Evolutionary conservation across 2,329 filamentous ascomycete species (phyloP).

Genomic region (Fusarium siculi): DNA sequence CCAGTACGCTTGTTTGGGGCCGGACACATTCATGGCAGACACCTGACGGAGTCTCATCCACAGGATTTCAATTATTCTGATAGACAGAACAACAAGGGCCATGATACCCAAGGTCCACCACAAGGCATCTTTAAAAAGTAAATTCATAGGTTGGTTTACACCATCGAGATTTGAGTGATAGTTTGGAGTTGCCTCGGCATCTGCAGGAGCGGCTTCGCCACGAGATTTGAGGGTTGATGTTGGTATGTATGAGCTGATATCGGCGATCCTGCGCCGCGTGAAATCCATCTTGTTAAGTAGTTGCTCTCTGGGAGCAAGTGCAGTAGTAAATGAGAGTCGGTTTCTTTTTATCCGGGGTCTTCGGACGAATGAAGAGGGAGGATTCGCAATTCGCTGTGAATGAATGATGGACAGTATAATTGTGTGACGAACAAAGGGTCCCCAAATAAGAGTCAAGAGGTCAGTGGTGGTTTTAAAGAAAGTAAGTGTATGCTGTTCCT

Average conservation of each 20-base stretch:
- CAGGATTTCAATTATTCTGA: constrained; percentile 64
- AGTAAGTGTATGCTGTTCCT: constrained; percentile 35
- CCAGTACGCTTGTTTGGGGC: constrained; percentile 69
- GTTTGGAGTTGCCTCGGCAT: constrained; percentile 59
- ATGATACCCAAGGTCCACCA: constrained; percentile 71
- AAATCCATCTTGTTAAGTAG: constrained; percentile 47
- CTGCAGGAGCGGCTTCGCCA: constrained; percentile 42
- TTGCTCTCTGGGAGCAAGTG: constrained; percentile 19
- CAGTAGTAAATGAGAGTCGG: constrained; percentile 16
- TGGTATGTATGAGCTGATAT: constrained; percentile 45
- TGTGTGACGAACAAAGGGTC: constrained; percentile 18
- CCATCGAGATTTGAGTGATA: constrained; percentile 68
- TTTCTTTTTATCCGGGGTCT: constrained; percentile 17
- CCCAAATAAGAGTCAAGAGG: constrained; percentile 24
- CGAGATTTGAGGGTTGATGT: constrained; percentile 48
- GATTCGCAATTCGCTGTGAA: constrained; percentile 13
- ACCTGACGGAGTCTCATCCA: constrained; percentile 69
- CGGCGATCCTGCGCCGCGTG: constrained; percentile 47
- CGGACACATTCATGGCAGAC: constrained; percentile 65
- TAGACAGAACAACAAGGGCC: constrained; percentile 62
- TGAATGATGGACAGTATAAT: constrained; percentile 4
- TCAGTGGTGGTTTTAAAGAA: constrained; percentile 26
- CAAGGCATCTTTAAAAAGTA: constrained; percentile 65
- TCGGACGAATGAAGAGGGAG: constrained; percentile 21
- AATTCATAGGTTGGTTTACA: constrained; percentile 68